Base-by-base conservation (phyloP, 805 yeast species). In the Henningerozyma blattae region DNA sequence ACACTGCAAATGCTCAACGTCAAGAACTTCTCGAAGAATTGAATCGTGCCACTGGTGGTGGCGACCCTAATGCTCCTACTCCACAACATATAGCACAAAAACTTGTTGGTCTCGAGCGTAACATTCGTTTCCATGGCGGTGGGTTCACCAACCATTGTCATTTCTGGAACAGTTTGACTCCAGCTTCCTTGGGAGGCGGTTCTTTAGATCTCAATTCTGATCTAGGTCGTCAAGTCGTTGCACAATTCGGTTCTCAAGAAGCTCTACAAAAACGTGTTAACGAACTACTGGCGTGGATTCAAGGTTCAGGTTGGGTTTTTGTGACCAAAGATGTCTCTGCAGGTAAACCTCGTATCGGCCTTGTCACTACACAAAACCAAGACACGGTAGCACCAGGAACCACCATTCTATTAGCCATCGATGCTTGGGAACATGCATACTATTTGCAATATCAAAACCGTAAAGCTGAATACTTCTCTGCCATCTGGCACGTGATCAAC, bases 381-480 rank as follows among this genome's bases (percentile, higher is more conserved):
- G 95, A 85, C 61, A 81, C 91, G 14, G 85, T 81, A 27, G 65
- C 75, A 32, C 82, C 83, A 32, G 28, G n/a, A 6, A 68, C 73
- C 56, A 64, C 71, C 31, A 94, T 95, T 30, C 62, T 86, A 50
- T 70, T 86, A 36, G 95, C 94, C 35, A 81, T 85, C 54, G 95
- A 85, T 50, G 94, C 94, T 40, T 85, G 95, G 95, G 95, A 85
- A 63, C 95, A 85, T 55, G 95, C 95, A 35, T 85, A 85, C 70
- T 85, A 85, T 70, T 69, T 86, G 61, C 95, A 85, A 62, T 85
- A 85, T 68, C 78, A 82, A 65, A 85, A 85, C 65, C 86, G 78
- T 56, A 85, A 86, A 70, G 93, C 60, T 30, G 94, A 85, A 54
- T 85, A 86, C 67, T 85, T 86, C 74, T 77, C 81, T 62, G 89